Conservation (phyloP, 148 eudicot genomes). For the Pharnaceum exiguum region DNA sequence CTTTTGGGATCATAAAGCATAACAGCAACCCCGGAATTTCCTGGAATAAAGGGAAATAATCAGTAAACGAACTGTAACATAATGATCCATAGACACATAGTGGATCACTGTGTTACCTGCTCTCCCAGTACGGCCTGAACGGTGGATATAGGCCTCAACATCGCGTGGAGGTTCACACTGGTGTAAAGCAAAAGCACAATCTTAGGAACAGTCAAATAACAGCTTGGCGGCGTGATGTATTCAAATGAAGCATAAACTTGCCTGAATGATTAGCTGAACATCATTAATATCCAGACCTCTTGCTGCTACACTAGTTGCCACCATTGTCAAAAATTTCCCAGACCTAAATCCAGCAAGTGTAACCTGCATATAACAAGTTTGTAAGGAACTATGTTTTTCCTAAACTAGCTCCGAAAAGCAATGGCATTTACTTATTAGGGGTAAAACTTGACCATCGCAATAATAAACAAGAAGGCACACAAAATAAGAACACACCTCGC, state of each 20-base stretch:
- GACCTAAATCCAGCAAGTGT: conserved; percentile 83
- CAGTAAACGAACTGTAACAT: neutral
- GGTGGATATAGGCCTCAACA: conserved; percentile 97
- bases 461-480: neutral
- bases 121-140: conserved; percentile 96
- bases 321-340: conserved; percentile 75
- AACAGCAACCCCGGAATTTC: conserved; percentile 86
- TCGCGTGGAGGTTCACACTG: conserved; percentile 96
- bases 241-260: conserved; percentile 14
- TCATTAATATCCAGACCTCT: conserved; percentile 90
- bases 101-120: conserved; percentile 49
- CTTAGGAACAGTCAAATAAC: neutral
- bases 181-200: neutral
- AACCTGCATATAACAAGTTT: conserved; percentile 31
- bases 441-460: neutral
- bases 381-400: neutral
- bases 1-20: conserved; percentile 87
- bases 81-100: neutral
- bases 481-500: conserved; percentile 52
- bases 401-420: neutral
- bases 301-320: conserved; percentile 94
- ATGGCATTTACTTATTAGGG: neutral
- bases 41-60: conserved; percentile 27
- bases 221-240: neutral
- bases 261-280: conserved; percentile 90